These are phyloP conservation scores for Metarhizium brunneum DNA, from an alignment of 2,329 filamentous ascomycete species.

Conservation along the genomic window DNA sequence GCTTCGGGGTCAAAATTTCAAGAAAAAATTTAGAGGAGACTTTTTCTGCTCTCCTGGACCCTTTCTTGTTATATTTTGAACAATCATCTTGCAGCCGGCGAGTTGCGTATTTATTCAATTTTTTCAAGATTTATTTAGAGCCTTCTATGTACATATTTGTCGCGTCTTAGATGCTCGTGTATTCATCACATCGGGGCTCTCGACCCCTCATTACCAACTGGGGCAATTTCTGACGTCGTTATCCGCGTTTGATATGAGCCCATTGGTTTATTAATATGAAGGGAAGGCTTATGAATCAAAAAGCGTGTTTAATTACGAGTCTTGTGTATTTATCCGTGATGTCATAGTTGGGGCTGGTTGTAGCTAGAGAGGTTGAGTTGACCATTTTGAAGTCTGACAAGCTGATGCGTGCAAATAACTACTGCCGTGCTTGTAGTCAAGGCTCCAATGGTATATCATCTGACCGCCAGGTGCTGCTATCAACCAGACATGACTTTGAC, in stretches of 20 bases:
- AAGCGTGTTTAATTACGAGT: background rate
- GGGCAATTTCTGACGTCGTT: background rate
- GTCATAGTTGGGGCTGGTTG: background rate
- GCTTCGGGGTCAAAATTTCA: slow-evolving; percentile 30
- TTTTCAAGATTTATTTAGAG: background rate
- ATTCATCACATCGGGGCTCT: background rate
- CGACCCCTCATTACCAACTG: background rate
- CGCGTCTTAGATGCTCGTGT: slow-evolving; percentile 2
- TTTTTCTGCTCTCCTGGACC: background rate
- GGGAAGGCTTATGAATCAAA: slow-evolving; percentile 1
- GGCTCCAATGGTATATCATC: too few relatives aligned
- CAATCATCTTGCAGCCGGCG: background rate
- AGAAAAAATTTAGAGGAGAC: slow-evolving; percentile 25
- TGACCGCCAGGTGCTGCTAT: too few relatives aligned
- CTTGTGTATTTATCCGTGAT: background rate
- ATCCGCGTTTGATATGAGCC: background rate
- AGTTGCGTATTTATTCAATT: background rate
- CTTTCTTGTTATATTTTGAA: background rate
- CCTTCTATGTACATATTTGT: slow-evolving; percentile 6
- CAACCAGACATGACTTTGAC: too few relatives aligned
- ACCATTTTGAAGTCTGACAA: too few relatives aligned
- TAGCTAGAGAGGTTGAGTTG: too few relatives aligned
- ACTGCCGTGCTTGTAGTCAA: too few relatives aligned
- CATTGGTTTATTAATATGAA: slow-evolving; percentile 1
- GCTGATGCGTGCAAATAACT: too few relatives aligned